Evolutionary conservation across 352 stramenopile genomes (phyloP), one percentile per base, ranked within the genome.

Genomic region (Stramenopiles sp.): DNA sequence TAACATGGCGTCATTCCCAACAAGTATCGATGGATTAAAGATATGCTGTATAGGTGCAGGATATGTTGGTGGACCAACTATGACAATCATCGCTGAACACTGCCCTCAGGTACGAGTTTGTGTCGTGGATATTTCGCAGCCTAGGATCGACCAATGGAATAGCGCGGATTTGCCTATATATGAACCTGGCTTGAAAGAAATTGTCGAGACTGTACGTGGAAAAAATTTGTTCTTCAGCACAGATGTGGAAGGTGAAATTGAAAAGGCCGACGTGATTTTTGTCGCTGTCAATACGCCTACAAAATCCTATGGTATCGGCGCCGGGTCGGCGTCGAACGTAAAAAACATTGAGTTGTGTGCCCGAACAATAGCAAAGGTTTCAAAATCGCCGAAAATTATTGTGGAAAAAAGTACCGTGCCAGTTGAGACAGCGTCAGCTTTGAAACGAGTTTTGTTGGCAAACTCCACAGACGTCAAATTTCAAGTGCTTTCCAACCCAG

Each of bases 201-300:
- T 98, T n/a, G 94, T 99, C 14, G 87, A 95, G 83, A 87, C 91
- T 39, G 89, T 86, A 27, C 89, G 95, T 80, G 92, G 92, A 67
- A 92, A 90, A 83, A 99, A 99, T 86, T 92, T 99, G 30, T 98
- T 99, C 85, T 99, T 99, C 89, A 96, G 91, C 32, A 99, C 94
- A 0, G 94, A 99, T 84, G 92, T 99, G 82, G 93, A 99, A 83
- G 88, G 84, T 44, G 95, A 96, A 85, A 98, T 99, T 81, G 90
- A 96, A 80, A 89, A 95, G 80, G 96, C 95, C 44, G 93, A 98
- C 82, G 94, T 99, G 82, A 95, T 99, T 85, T 99, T 99, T 84
- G 97, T 99, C n/a, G 32, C 87, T 81, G 95, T 99, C 29, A 98
- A 99, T 88, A 99, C 96, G 80, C 96, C 97, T 22, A 99, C 96